Conservation (phyloP, 2,329 filamentous ascomycete genomes). For the Stemphylium beticola region DNA sequence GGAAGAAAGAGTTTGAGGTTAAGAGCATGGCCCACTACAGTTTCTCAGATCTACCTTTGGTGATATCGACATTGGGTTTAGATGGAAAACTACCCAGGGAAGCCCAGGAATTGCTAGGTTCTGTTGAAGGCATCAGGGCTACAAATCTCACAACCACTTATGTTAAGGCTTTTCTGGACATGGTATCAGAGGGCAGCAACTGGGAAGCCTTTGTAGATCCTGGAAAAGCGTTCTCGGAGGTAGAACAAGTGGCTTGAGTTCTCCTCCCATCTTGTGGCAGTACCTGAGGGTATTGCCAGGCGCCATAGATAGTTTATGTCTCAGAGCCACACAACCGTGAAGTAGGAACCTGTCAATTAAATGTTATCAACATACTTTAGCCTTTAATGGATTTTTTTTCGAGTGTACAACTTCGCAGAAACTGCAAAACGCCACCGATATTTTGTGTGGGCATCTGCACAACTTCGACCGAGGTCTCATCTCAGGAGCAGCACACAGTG, state of each 20-base stretch:
- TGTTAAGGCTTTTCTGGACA: conserved; percentile 28
- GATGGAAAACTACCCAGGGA: conserved; percentile 23
- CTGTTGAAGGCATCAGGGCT: conserved; percentile 28
- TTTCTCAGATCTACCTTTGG: conserved; percentile 35
- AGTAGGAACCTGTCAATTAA: too few relatives aligned
- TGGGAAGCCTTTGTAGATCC: conserved; percentile 5
- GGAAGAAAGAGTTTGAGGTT: conserved; percentile 38
- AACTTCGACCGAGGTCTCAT: too few relatives aligned
- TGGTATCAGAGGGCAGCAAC: conserved; percentile 23
- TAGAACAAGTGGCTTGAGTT: conserved; percentile 13
- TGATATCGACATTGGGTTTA: conserved; percentile 22
- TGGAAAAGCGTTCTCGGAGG: conserved; percentile 21
- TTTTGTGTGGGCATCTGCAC: too few relatives aligned
- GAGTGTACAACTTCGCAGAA: too few relatives aligned
- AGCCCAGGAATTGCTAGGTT: conserved; percentile 28
- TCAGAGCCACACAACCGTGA: too few relatives aligned
- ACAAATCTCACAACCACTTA: conserved; percentile 27
- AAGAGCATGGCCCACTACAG: conserved; percentile 34
- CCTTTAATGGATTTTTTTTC: too few relatives aligned
- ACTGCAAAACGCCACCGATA: too few relatives aligned
- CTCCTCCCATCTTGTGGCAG: background rate
- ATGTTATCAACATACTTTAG: too few relatives aligned
- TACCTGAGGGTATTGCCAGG: background rate
- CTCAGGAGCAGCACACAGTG: too few relatives aligned
- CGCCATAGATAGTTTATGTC: too few relatives aligned